phyloP scores from a whole-genome alignment of 148 eudicot species.

The Diospyros kaki region DNA sequence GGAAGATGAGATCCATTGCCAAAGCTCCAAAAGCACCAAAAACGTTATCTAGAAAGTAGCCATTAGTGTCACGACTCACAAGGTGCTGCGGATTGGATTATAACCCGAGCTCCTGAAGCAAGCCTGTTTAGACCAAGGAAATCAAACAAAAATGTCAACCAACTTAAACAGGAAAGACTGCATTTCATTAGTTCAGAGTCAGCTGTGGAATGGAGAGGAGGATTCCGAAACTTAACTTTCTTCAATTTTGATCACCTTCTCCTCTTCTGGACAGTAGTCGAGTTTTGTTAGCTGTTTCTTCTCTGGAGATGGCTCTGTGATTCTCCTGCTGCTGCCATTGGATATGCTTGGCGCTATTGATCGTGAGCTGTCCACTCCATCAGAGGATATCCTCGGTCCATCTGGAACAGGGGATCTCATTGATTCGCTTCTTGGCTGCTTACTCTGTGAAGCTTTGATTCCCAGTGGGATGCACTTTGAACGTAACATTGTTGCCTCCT shows the following conservation, averaged over 20 bases:
- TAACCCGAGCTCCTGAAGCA: slow-evolving; percentile 93
- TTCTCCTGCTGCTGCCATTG: slow-evolving; percentile 58
- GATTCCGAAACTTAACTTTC: slow-evolving; percentile 68
- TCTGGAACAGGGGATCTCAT: slow-evolving; percentile 83
- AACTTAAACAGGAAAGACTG: slow-evolving; percentile 1
- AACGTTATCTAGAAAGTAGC: slow-evolving; percentile 10
- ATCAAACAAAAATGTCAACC: slow-evolving; percentile 28
- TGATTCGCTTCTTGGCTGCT: slow-evolving; percentile 67
- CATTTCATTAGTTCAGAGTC: neutral
- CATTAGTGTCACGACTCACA: slow-evolving; percentile 6
- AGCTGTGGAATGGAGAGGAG: slow-evolving; percentile 10
- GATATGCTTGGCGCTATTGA: slow-evolving; percentile 36
- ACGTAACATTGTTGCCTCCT: slow-evolving; percentile 36
- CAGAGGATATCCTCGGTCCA: slow-evolving; percentile 67
- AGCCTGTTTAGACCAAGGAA: slow-evolving; percentile 63
- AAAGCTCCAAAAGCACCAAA: neutral
- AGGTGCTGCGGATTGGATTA: slow-evolving; percentile 64
- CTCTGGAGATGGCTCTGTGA: slow-evolving; percentile 40
- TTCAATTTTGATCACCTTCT: slow-evolving; percentile 67
- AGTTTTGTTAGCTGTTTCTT: slow-evolving; percentile 34
- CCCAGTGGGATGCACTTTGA: slow-evolving; percentile 72
- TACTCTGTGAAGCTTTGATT: slow-evolving; percentile 55
- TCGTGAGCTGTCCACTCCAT: slow-evolving; percentile 39
- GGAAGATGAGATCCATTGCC: neutral
- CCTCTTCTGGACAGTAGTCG: slow-evolving; percentile 44